Percentiles rank a stretch among this genome's conserved stretches.
Conservation (phyloP, 2,329 filamentous ascomycete genomes). For the Colletotrichum cordylinicola region DNA sequence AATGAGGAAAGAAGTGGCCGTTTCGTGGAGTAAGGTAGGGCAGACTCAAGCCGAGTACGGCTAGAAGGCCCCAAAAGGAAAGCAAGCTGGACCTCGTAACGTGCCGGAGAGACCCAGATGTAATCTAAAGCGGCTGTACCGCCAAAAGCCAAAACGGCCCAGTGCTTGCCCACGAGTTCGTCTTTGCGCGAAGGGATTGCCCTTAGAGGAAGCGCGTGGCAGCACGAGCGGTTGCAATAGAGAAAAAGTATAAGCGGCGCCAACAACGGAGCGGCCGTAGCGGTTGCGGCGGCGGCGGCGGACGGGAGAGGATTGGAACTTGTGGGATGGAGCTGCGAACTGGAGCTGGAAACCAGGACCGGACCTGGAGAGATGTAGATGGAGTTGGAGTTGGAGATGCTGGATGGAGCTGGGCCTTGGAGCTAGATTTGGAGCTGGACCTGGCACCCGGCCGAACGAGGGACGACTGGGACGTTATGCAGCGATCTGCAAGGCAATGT, state of each 20-base stretch:
- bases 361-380: not conserved
- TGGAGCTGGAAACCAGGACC: not conserved
- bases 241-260: not conserved
- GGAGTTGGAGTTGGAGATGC: not conserved
- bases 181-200: not conserved
- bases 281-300: not conserved
- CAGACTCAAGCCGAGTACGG: constrained; percentile 16
- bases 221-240: not conserved
- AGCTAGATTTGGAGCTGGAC: not conserved
- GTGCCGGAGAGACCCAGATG: constrained; percentile 17
- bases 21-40: constrained; percentile 22
- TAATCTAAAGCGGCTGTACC: constrained; percentile 18
- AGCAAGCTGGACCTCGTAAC: constrained; percentile 20
- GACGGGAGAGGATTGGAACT: constrained; percentile 5
- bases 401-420: not conserved
- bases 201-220: constrained; percentile 6
- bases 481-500: constrained; percentile 17
- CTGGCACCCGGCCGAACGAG: constrained; percentile 12
- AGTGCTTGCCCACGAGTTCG: constrained; percentile 11
- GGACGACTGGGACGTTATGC: constrained; percentile 19
- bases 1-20: constrained; percentile 9
- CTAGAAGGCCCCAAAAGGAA: constrained; percentile 12
- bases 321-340: not conserved
- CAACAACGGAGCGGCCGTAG: constrained; percentile 2
- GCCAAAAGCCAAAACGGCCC: not conserved